Conservation (phyloP, 73 alveolate genomes). For the Stentor coeruleus region DNA sequence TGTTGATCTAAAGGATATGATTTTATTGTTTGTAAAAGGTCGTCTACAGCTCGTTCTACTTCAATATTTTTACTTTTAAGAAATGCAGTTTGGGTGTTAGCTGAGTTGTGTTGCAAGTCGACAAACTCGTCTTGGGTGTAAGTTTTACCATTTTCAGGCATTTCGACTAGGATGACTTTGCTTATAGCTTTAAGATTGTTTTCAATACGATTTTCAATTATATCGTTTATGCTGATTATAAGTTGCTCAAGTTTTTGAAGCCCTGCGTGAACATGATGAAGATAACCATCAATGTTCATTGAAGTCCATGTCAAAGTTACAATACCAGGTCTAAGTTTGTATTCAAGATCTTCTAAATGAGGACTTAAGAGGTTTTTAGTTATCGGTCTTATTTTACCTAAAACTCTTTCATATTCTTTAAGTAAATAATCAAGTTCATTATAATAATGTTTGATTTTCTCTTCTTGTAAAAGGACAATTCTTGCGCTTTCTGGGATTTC, state of each 20-base stretch:
- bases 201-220: slow-evolving; percentile 99
- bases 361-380: slow-evolving; percentile 96
- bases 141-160: slow-evolving; percentile 97
- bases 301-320: slow-evolving; percentile 99
- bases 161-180: slow-evolving; percentile 94
- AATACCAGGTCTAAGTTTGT: slow-evolving; percentile 99
- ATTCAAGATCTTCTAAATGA: slow-evolving; percentile 98
- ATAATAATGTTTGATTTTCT: slow-evolving; percentile 98
- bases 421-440: slow-evolving; percentile 96
- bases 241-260: slow-evolving; percentile 97
- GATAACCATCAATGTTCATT: slow-evolving; percentile 99
- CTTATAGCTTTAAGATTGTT: slow-evolving; percentile 96
- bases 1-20: slow-evolving; percentile 98
- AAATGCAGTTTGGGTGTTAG: slow-evolving; percentile 90
- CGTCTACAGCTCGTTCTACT: slow-evolving; percentile 99
- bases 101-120: slow-evolving; percentile 95
- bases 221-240: slow-evolving; percentile 97
- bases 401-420: slow-evolving; percentile 98
- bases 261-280: slow-evolving; percentile 96
- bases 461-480: slow-evolving; percentile 99
- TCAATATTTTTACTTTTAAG: slow-evolving; percentile 96
- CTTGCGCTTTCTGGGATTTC: slow-evolving; percentile 99
- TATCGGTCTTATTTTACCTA: slow-evolving; percentile 97
- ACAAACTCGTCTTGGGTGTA: slow-evolving; percentile 98
- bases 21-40: slow-evolving; percentile 96